phyloP scores from a whole-genome alignment of 78 protist species.

The Blattamonas nauphoetae region DNA sequence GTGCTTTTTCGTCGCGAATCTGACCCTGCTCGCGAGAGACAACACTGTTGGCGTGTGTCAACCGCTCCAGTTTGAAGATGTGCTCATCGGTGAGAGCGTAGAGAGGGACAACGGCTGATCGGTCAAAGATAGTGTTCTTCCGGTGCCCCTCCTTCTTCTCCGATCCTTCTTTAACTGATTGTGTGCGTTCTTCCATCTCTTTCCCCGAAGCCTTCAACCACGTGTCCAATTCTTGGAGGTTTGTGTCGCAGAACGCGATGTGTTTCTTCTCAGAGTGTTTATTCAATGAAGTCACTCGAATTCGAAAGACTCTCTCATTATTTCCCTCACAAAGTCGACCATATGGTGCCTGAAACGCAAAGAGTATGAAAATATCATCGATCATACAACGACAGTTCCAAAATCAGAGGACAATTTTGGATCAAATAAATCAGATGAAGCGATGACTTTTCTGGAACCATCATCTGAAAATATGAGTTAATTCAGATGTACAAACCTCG shows the following conservation, averaged over 20 bases:
- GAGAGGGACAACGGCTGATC: too few species aligned
- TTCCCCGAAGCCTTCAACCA: not conserved
- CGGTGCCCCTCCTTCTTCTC: not conserved
- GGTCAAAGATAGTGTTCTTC: too few species aligned
- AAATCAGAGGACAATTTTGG: not conserved
- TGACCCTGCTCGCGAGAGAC: not conserved
- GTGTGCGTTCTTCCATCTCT: not conserved
- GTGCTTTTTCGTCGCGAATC: not conserved
- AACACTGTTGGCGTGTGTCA: not conserved
- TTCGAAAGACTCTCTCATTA: not conserved
- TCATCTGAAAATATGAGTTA: not conserved
- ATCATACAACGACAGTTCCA: not conserved
- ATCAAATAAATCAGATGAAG: not conserved
- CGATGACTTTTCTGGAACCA: not conserved
- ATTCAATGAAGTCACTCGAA: not conserved
- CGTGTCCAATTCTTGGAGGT: not conserved
- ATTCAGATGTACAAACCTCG: not conserved
- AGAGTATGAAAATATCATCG: not conserved
- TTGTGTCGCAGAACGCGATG: not conserved
- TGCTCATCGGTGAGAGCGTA: not conserved
- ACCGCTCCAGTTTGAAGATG: not conserved
- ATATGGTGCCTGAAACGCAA: not conserved
- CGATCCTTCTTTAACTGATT: not conserved
- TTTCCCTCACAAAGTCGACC: not conserved
- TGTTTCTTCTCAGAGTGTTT: not conserved